Evolutionary conservation across 1,284 basidiomycete species (phyloP), one percentile per base, ranked within the genome.

Genomic region (Trametes versicolor): DNA sequence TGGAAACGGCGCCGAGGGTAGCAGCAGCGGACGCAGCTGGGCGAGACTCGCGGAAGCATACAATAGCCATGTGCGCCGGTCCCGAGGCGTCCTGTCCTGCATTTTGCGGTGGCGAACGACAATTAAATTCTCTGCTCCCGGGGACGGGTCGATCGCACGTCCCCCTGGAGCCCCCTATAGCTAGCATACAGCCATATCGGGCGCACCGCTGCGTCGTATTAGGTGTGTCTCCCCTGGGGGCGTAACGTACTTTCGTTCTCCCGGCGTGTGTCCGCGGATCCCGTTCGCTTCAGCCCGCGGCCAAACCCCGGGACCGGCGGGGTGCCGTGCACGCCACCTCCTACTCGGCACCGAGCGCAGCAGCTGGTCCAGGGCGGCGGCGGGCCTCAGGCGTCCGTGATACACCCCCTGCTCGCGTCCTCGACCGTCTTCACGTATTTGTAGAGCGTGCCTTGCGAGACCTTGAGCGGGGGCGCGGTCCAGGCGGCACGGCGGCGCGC

Each of bases 331-430:
- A 7, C 37, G 8, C 23, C 45, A 51, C 34, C 51, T 27, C 50
- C 59, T 57, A 50, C 53, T 62, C 60, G 53, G 60, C 21, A 41
- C 53, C 60, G 60, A 56, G 25, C 23, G 45, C 41, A 10, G 36
- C 43, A 45, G 32, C 34, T 25, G 29, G 23, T 39, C 36, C 27
- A 29, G 32, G 39, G 29, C 8, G 3, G 29, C 4, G 8, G 29
- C 29, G 29, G 39, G 39, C 45, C 61, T 73, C 61, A 94, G 50
- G 87, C 86, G 77, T 97, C 95, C 45, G 95, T 97, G 70, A 97
- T 88, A 74, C 95, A 96, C 6, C 95, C 96, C 39, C 87, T 88
- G 74, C 91, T 93, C 21, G 95, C 97, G 77, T 99, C 96, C 68
- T 86, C 86, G 59, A 97, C 95, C 39, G 84, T 80, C 79, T 94